Percentiles rank a stretch among this genome's conserved stretches.
Evolutionary conservation across 2,329 filamentous ascomycete genomes (phyloP).

Genomic region (Penicillium sp.): DNA sequence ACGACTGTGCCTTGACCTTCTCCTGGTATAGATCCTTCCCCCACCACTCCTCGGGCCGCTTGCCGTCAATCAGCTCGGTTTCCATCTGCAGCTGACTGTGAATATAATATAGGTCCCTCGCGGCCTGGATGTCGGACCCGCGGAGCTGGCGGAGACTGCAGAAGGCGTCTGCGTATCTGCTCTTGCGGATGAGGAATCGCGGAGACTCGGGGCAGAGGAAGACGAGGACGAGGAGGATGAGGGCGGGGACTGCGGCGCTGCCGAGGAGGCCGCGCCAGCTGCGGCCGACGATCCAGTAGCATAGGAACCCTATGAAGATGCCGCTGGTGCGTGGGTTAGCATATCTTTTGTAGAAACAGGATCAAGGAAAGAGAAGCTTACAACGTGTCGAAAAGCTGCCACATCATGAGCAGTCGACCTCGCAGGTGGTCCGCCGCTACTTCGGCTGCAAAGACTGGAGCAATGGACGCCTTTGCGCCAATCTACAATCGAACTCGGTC

Average conservation of each 20-base stretch:
- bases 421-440: constrained; percentile 4
- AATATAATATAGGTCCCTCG: constrained; percentile 42
- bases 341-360: too few species aligned
- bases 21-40: constrained; percentile 16
- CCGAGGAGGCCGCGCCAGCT: constrained; percentile 54
- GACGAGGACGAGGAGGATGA: constrained; percentile 53
- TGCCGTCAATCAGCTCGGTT: too few species aligned
- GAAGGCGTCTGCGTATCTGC: constrained; percentile 35
- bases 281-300: constrained; percentile 31
- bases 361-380: constrained; percentile 1
- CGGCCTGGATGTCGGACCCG: constrained; percentile 40
- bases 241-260: constrained; percentile 53
- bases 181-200: constrained; percentile 44
- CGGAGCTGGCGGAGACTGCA: constrained; percentile 41
- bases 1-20: constrained; percentile 9
- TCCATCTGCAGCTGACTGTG: constrained; percentile 35
- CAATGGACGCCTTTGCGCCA: constrained; percentile 7
- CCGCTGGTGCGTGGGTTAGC: constrained; percentile 11
- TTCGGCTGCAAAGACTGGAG: constrained; percentile 10
- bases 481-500: neutral
- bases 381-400: constrained; percentile 27
- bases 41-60: too few species aligned
- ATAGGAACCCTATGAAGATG: constrained; percentile 23
- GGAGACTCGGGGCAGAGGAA: constrained; percentile 49
- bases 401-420: constrained; percentile 14